Evolutionary conservation across 176 grass and related monocot genomes (phyloP).

Genomic region (Calamus simplicifolius): DNA sequence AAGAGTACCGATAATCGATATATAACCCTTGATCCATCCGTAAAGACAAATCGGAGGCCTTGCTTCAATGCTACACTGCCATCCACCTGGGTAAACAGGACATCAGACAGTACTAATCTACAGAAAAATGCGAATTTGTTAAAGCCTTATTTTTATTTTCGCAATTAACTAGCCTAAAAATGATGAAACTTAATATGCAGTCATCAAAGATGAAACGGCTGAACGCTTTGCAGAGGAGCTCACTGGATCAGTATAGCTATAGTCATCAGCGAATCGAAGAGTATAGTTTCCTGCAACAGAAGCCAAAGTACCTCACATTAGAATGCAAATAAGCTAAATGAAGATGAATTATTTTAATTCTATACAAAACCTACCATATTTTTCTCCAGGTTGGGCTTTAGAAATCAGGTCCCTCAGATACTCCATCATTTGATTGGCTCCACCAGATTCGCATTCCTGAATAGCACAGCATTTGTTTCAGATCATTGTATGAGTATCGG

Average conservation of each 20-base stretch:
- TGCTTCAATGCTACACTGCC: conserved; percentile 62
- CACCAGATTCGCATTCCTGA: conserved; percentile 62
- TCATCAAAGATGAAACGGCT: no score
- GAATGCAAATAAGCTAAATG: no score
- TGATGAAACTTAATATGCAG: no score
- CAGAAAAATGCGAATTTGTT: no score
- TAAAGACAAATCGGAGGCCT: conserved; percentile 89
- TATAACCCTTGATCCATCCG: conserved; percentile 77
- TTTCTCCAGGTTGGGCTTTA: conserved; percentile 43
- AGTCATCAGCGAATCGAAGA: conserved; percentile 83
- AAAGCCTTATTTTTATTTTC: no score
- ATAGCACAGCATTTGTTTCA: background rate
- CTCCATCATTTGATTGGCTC: conserved; percentile 71
- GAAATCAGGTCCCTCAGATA: conserved; percentile 65
- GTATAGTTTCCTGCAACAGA: conserved; percentile 45
- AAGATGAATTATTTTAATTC: no score
- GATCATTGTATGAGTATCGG: background rate
- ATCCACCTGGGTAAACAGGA: conserved; percentile 49
- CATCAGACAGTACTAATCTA: no score
- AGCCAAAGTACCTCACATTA: no score
- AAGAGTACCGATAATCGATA: conserved; percentile 69
- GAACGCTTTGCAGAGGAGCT: background rate
- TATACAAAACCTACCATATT: conserved; percentile 36
- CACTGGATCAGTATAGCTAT: conserved; percentile 81
- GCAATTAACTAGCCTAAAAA: no score